Conservation (phyloP, 78 protist genomes). For the Dictyostelium intermedium region DNA sequence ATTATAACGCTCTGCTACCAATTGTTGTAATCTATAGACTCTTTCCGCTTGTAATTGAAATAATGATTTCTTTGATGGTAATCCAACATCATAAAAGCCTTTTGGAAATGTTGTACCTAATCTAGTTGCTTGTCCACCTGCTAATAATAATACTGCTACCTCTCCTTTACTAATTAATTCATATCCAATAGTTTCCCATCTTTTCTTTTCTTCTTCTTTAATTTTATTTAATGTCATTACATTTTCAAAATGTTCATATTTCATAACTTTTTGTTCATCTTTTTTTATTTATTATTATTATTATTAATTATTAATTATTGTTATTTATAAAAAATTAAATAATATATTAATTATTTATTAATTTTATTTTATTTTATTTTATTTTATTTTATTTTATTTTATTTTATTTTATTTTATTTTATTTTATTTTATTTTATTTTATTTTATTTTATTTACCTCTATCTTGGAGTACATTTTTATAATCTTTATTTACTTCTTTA, state of each 20-base stretch:
- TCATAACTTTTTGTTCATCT: conserved; percentile 47
- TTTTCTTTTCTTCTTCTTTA: conserved; percentile 7
- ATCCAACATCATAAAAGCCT: conserved; percentile 94
- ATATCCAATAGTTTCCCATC: conserved; percentile 79
- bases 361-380: no score
- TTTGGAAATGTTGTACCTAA: conserved; percentile 96
- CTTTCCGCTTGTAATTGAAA: conserved; percentile 96
- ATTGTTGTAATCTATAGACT: conserved; percentile 77
- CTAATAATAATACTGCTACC: conserved; percentile 88
- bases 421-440: neutral
- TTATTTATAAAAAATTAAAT: no score
- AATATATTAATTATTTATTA: no score
- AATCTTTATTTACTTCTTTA: conserved; percentile 41
- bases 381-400: no score
- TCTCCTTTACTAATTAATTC: conserved; percentile 68
- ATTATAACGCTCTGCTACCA: conserved; percentile 19
- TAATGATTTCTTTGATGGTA: conserved; percentile 94
- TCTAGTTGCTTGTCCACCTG: conserved; percentile 97
- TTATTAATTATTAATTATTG: neutral
- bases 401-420: neutral
- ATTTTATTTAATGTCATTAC: conserved; percentile 29
- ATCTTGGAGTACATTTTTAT: conserved; percentile 28
- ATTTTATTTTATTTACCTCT: neutral
- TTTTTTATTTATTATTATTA: neutral
- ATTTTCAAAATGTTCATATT: conserved; percentile 65